Evolutionary conservation across 768 basidiomycete species (phyloP).

Genomic region (Phlebiopsis gigantea): DNA sequence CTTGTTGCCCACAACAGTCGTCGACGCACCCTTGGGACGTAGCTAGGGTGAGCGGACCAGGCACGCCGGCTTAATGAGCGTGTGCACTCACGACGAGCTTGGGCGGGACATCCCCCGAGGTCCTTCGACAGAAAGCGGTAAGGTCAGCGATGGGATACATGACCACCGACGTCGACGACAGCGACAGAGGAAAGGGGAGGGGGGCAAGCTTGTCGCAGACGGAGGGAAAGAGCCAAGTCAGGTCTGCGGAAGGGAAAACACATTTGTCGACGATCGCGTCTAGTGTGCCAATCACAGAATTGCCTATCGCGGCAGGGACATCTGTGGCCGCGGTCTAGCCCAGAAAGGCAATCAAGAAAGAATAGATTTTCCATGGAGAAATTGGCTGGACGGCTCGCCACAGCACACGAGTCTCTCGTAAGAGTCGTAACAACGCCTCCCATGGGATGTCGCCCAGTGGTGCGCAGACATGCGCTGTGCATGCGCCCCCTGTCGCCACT

Average conservation of each 20-base stretch:
- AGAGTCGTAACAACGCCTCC: no score
- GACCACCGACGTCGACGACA: constrained; percentile 8
- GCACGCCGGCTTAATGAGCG: constrained; percentile 3
- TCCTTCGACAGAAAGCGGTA: constrained; percentile 79
- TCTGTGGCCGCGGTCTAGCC: neutral
- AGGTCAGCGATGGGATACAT: constrained; percentile 88
- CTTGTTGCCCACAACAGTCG: constrained; percentile 83
- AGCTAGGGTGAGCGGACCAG: neutral
- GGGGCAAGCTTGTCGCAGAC: constrained; percentile 3
- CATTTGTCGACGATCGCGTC: neutral
- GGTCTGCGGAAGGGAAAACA: no score
- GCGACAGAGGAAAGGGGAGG: constrained; percentile 1
- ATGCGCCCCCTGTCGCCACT: no score
- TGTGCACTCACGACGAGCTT: constrained; percentile 70
- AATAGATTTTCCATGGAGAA: neutral
- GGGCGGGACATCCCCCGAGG: constrained; percentile 81
- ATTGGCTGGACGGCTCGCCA: neutral
- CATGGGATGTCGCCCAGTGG: no score
- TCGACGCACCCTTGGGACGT: constrained; percentile 67
- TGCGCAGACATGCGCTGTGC: no score
- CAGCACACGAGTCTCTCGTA: neutral
- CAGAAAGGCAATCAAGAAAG: neutral
- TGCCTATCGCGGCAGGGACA: neutral
- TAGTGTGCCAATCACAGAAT: neutral
- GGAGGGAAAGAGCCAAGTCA: constrained; percentile 1